Evolutionary conservation across 352 stramenopile genomes (phyloP), one percentile per base, ranked within the genome.

Genomic region (Phytopythium cucurbitacearum): DNA sequence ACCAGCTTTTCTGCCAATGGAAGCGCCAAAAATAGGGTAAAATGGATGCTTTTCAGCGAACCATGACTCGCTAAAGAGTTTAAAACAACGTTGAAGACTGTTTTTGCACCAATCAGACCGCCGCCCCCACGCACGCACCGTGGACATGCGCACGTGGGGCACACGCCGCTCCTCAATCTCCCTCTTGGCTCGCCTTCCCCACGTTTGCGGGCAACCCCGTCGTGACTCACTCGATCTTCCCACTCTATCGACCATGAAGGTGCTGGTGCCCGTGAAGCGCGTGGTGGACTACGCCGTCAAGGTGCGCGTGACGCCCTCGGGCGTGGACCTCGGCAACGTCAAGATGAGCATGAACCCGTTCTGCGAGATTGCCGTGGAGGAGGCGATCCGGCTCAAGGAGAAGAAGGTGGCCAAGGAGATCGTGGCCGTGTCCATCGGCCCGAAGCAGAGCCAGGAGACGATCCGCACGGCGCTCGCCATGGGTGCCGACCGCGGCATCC

Each of bases 321-420:
- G 89, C 48, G 96, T 99, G 32, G 95, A 99, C 59, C 84, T 99
- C 15, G 94, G 94, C 64, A 99, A 99, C 71, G 95, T 99, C 40
- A 99, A 99, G 81, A 99, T 99, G 96, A 97, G 85, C 56, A 98
- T 99, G 91, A 99, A 99, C 80, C 97, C 97, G 21, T 99, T 99
- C 79, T 99, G 97, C 69, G 97, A 98, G 66, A 98, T 98, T 66
- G 95, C 95, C 21, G 84, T 98, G 10, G 97, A 99, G 77, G 97
- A 99, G 68, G 97, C 96, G 33, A 96, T 99, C 60, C 95, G 95
- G 35, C 80, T 99, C 56, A 99, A 99, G 77, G 96, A 99, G 76
- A 93, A 97, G 71, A 99, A 99, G 73, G 56, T 89, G 37, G 96
- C 90, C 35, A 84, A 70, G 11, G 96, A 99, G 67, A 76, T 99